Percentiles rank a stretch among this genome's conserved stretches.
Evolutionary conservation across 75 land plant species (phyloP).

Genomic region (Cupressus sempervirens): DNA sequence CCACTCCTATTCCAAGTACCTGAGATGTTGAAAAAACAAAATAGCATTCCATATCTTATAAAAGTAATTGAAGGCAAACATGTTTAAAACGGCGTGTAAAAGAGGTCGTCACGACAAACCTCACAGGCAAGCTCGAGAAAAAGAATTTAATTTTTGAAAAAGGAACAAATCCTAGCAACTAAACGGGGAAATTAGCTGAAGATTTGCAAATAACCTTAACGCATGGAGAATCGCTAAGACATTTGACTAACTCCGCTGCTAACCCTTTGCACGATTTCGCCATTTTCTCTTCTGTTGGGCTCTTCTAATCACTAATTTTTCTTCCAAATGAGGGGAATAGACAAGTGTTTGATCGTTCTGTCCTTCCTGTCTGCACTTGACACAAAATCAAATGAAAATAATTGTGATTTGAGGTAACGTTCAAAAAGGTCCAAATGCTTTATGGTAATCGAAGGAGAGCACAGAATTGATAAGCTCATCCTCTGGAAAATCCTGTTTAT

Average conservation of each 20-base stretch:
- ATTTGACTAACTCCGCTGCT: conserved; percentile 88
- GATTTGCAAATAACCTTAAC: conserved; percentile 51
- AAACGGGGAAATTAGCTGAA: background rate
- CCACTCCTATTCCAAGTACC: background rate
- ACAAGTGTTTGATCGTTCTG: no score
- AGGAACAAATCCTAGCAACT: background rate
- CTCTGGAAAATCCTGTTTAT: no score
- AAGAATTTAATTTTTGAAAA: background rate
- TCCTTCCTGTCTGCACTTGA: no score
- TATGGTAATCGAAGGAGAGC: no score
- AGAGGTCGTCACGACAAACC: background rate
- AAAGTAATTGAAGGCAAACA: background rate
- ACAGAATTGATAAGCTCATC: no score
- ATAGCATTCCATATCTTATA: background rate
- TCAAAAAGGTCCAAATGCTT: no score
- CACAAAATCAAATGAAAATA: no score
- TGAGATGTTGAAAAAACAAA: background rate
- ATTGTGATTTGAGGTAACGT: no score
- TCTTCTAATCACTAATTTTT: background rate
- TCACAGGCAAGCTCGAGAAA: background rate
- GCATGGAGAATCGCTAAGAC: conserved; percentile 79
- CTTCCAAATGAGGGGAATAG: background rate
- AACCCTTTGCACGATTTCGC: conserved; percentile 94
- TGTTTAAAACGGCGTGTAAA: background rate
- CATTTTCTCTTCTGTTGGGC: conserved; percentile 30